Percentiles rank a stretch among this genome's conserved stretches.
Conservation (phyloP, 2,329 filamentous ascomycete genomes). For the Fusarium sarcochroum region DNA sequence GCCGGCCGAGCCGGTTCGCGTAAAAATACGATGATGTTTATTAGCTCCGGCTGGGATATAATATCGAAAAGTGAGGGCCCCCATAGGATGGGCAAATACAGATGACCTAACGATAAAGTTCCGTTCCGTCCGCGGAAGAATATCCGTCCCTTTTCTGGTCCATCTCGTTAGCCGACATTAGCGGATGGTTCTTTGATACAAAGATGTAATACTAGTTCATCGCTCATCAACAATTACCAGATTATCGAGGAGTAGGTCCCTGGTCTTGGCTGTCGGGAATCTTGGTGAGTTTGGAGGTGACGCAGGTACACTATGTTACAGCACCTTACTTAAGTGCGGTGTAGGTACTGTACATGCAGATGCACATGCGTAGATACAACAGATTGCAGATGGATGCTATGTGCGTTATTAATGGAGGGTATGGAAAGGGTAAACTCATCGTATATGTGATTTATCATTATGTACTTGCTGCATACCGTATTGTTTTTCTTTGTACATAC, state of each 20-base stretch:
- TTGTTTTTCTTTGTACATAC: background rate
- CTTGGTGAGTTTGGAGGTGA: conserved; percentile 9
- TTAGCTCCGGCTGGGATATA: background rate
- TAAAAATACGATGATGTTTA: conserved; percentile 10
- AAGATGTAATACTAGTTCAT: conserved; percentile 1
- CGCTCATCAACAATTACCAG: conserved; percentile 1
- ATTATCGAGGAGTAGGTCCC: conserved; percentile 18
- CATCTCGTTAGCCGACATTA: conserved; percentile 22
- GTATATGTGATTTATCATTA: conserved; percentile 1
- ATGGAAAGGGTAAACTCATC: background rate
- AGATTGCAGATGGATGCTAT: conserved; percentile 1
- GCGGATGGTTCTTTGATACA: background rate
- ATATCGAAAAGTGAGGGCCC: background rate
- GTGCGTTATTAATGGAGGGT: background rate
- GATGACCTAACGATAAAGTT: conserved; percentile 4
- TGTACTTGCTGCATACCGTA: background rate
- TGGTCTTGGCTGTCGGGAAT: conserved; percentile 19
- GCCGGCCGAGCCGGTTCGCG: conserved; percentile 2
- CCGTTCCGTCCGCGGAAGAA: conserved; percentile 27
- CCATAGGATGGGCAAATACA: background rate
- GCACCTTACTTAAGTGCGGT: background rate
- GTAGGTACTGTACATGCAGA: conserved; percentile 6
- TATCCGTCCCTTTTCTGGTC: background rate
- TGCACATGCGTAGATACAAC: background rate
- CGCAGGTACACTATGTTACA: conserved; percentile 27